Evolutionary conservation across 2,329 filamentous ascomycete species (phyloP).

Genomic region (Aspergillus oerlinghausenensis): DNA sequence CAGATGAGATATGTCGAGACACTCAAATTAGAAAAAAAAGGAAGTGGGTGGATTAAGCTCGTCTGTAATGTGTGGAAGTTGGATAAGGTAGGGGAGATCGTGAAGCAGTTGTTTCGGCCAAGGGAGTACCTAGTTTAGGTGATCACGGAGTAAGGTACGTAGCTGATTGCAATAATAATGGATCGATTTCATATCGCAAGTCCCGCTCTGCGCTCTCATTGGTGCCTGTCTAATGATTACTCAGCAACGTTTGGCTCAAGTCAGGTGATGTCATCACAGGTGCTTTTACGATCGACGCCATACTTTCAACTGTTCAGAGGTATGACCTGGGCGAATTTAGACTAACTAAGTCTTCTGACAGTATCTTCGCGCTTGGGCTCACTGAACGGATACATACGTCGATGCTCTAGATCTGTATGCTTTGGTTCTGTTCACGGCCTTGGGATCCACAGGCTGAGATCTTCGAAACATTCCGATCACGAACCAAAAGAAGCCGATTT

Average conservation of each 20-base stretch:
- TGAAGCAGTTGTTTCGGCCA: not conserved
- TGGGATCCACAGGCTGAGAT: constrained; percentile 1
- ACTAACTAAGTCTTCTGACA: not conserved
- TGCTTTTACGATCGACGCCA: constrained; percentile 18
- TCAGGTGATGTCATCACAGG: constrained; percentile 32
- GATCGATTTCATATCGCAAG: not conserved
- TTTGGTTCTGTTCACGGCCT: not conserved
- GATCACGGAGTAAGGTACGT: not conserved
- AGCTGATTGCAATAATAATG: not conserved
- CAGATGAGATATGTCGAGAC: constrained; percentile 1
- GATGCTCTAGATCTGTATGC: not conserved
- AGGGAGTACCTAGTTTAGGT: not conserved
- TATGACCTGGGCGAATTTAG: not conserved
- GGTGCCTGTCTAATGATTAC: not conserved
- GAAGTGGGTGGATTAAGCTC: not conserved
- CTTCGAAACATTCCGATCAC: not conserved
- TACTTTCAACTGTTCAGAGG: constrained; percentile 5
- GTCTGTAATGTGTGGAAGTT: not conserved
- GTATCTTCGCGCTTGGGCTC: not conserved
- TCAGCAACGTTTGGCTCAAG: constrained; percentile 10
- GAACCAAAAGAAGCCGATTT: not conserved
- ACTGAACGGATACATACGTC: not conserved
- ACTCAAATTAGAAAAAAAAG: constrained; percentile 6
- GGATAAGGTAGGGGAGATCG: not conserved
- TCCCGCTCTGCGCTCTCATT: constrained; percentile 3